Evolutionary conservation across 140 eudicot species (phyloP).

Genomic region (Senecio squalidus): DNA sequence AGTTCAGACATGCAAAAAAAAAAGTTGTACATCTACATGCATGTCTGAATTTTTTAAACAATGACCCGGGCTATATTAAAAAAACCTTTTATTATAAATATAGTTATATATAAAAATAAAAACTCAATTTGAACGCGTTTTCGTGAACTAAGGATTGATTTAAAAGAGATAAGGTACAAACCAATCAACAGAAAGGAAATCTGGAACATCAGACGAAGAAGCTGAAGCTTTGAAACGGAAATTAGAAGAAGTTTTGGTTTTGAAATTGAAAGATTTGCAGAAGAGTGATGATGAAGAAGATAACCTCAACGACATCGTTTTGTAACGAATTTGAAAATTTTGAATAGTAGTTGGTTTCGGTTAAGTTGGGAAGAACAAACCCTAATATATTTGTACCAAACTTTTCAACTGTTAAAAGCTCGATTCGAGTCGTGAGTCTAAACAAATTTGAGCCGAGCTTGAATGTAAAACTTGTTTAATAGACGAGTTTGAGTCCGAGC

Average conservation of each 20-base stretch:
- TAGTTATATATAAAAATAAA: not conserved
- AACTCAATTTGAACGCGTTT: too few relatives aligned
- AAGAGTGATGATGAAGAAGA: constrained; percentile 36
- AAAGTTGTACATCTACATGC: too few relatives aligned
- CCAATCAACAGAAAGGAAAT: constrained; percentile 80
- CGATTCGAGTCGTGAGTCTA: too few relatives aligned
- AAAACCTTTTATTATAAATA: too few relatives aligned
- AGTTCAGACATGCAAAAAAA: too few relatives aligned
- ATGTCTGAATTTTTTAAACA: too few relatives aligned
- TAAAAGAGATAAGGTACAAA: constrained; percentile 11
- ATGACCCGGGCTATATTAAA: too few relatives aligned
- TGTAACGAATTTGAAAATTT: not conserved
- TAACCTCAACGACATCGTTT: constrained; percentile 42
- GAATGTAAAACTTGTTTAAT: too few relatives aligned
- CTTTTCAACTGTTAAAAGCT: too few relatives aligned
- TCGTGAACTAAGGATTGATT: too few relatives aligned
- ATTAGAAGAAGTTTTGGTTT: constrained; percentile 19
- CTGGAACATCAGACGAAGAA: constrained; percentile 78
- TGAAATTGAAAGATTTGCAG: constrained; percentile 28
- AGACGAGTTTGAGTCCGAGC: too few relatives aligned
- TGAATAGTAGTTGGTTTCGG: constrained; percentile 9
- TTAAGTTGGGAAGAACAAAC: constrained; percentile 11
- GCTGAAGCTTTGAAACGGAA: constrained; percentile 61
- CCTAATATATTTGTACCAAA: constrained; percentile 9
- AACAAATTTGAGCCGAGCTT: too few relatives aligned